Evolutionary conservation across 148 eudicot species (phyloP), one percentile per base, ranked within the genome.

Genomic region (Arctostaphylos glauca): DNA sequence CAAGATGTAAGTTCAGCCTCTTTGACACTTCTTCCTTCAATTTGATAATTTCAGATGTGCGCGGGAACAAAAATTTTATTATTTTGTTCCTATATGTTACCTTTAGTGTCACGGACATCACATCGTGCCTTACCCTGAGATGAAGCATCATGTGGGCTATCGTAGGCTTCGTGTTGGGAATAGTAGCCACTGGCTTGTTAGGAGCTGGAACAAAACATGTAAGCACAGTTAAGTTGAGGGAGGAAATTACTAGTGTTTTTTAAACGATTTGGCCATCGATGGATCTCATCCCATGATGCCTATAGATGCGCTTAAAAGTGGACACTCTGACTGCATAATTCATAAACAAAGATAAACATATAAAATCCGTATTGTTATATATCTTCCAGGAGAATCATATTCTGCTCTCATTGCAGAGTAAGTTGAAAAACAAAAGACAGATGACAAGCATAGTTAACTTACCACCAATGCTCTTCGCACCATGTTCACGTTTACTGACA

Each of bases 301-400:
- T 87, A 81, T 96, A 94, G 62, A 90, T 87, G 80, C 98, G 97
- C 88, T 95, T 95, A 92, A 95, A 87, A 21, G 95, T 95, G 41
- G 98, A 90, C 23, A 91, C 94, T 82, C 98, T 91, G 81, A 95
- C 98, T 95, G 94, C 78, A 82, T 76, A 73, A 81, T 95, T 93
- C 78, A 82, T 76, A 73, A 81, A 23, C 23, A 82, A 79, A 52
- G 77, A 55, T 13, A 59, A 59, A 0, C 9, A 23, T 19, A 58
- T 5, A 9, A 19, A 59, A 59, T 19, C 66, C 19, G 0, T 59
- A 19, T 6, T n/a, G 9, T 19, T 5, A 6, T 59, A 59, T 2
- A 18, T 21, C 23, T 59, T 6, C 25, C 10, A 19, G 9, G 2
- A 59, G n/a, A 19, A 21, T 6, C 19, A 18, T 6, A 9, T 25